Evolutionary conservation across 2,329 filamentous ascomycete species (phyloP), one percentile per base, ranked within the genome.

Genomic region (Penicillium paneum): DNA sequence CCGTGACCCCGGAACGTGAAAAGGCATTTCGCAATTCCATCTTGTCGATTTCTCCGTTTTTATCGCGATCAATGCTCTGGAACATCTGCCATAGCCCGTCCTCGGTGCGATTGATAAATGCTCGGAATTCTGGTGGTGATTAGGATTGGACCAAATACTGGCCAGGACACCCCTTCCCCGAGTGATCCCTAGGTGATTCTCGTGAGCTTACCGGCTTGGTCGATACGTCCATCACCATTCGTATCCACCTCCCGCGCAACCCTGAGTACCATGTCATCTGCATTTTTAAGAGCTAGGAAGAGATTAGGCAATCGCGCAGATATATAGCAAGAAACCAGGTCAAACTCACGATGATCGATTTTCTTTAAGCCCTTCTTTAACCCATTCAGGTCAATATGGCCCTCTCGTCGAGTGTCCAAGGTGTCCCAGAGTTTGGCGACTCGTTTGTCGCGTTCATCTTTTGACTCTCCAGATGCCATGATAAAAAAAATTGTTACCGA

Each of bases 21-120:
- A 97, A 95, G 10, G 93, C 94, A 34, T 79, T 75, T 60, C 85
- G 85, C 44, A 99, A 81, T 78, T 97, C 93, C n/a, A 79, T 78
- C 73, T 90, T 91, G 67, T 96, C 91, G 57, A 99, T 81, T 70
- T 88, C 88, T 38, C 93, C 93, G 72, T 96, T 89, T 60, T 86
- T 80, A 71, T 97, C 88, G 62, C 82, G 83, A 72, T 99, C 94
- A 67, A 99, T 97, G 60, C 84, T 86, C 64, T 85, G 82, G 76
- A 99, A 99, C 21, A 99, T 83, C 50, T 82, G 74, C 72, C 84
- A 87, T 12, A 99, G 83, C 72, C 97, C 88, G 56, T 83, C 83
- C 74, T 99, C 94, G 39, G 94, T 91, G 55, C 89, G 83, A 67
- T 92, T 84, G 68, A 97, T 91, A 69, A 97, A 97, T 39, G 80